phyloP scores from a whole-genome alignment of 805 yeast species.

The Ogataea thermomethanolica region DNA sequence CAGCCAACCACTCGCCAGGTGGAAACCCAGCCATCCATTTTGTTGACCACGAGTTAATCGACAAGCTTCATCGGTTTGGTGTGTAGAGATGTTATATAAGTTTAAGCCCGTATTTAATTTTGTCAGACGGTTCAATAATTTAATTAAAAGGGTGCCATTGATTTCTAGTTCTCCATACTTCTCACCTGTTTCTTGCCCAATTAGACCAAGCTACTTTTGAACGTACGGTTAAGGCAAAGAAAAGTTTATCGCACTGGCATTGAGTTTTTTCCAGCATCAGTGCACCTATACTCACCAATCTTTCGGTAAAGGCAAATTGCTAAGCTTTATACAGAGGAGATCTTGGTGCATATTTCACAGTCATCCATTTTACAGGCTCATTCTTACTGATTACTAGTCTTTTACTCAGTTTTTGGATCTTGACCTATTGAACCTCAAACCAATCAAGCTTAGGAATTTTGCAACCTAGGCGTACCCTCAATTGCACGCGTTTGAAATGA shows the following conservation, averaged over 20 bases:
- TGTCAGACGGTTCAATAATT: not conserved
- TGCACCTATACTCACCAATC: not conserved
- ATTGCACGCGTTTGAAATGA: slow-evolving; percentile 10
- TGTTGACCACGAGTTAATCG: slow-evolving; percentile 9
- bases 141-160: slow-evolving; percentile 1
- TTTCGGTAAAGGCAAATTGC: slow-evolving; percentile 8
- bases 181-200: no score
- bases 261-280: not conserved
- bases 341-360: not conserved
- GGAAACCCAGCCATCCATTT: slow-evolving; percentile 5
- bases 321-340: slow-evolving; percentile 1
- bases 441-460: no score
- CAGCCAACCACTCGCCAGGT: slow-evolving; percentile 11
- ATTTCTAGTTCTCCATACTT: not conserved
- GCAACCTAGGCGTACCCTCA: not conserved
- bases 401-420: no score
- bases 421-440: no score
- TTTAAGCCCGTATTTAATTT: not conserved
- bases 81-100: slow-evolving; percentile 1
- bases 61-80: slow-evolving; percentile 8
- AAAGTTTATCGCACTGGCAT: no score
- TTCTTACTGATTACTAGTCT: no score
- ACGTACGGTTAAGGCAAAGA: no score
- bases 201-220: not conserved
- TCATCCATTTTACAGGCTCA: not conserved